These are phyloP conservation scores for Nemania diffusa DNA, from an alignment of 2,329 filamentous ascomycete species.

Conservation along the genomic window DNA sequence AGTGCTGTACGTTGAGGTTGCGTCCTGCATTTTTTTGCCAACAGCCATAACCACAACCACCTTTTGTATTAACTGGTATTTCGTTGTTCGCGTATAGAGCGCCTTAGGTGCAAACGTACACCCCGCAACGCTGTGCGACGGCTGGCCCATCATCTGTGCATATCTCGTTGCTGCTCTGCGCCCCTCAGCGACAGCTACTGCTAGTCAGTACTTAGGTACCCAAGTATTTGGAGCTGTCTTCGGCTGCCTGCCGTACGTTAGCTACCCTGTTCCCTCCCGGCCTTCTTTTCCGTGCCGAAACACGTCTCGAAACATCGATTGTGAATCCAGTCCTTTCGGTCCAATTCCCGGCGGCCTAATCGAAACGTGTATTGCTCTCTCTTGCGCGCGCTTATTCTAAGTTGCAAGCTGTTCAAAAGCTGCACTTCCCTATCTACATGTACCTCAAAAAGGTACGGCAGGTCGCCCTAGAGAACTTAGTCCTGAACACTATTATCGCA, in stretches of 20 bases:
- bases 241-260: slow-evolving; percentile 20
- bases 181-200: neutral
- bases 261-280: slow-evolving; percentile 21
- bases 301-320: slow-evolving; percentile 26
- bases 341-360: slow-evolving; percentile 7
- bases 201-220: neutral
- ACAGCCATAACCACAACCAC: no score
- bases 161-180: neutral
- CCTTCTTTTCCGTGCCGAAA: neutral
- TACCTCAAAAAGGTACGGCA: neutral
- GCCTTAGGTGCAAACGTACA: slow-evolving; percentile 5
- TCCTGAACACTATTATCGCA: neutral
- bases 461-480: neutral
- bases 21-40: neutral
- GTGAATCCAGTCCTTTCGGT: slow-evolving; percentile 19
- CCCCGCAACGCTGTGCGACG: slow-evolving; percentile 14
- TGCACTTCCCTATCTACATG: neutral
- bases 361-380: slow-evolving; percentile 5
- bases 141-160: neutral
- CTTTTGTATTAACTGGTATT: slow-evolving; percentile 12
- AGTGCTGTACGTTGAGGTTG: neutral
- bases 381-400: slow-evolving; percentile 28
- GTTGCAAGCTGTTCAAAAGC: neutral
- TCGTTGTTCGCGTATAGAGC: slow-evolving; percentile 14
- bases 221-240: slow-evolving; percentile 8